A percentile compares a stretch with the other conserved stretches of the same genome.
Evolutionary conservation across 2,329 filamentous ascomycete genomes (phyloP).

Genomic region (Aspergillus sp.): DNA sequence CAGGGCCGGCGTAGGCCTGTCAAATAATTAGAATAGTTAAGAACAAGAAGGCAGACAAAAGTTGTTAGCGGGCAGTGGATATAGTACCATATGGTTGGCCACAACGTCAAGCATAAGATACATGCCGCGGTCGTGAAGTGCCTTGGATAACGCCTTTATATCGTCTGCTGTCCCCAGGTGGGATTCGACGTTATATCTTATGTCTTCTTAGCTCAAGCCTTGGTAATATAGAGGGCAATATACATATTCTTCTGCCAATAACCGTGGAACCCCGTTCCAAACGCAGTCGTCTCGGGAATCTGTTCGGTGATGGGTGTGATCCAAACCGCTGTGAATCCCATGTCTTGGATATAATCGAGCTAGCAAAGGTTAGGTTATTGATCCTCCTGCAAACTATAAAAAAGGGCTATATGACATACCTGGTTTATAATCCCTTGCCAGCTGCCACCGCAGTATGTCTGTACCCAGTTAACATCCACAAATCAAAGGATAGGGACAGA

Average conservation of each 20-base stretch:
- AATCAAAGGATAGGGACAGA: conserved; percentile 1
- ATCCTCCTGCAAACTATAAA: too few relatives aligned
- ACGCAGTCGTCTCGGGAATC: conserved; percentile 32
- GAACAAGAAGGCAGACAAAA: neutral
- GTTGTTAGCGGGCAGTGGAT: too few relatives aligned
- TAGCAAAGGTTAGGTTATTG: conserved; percentile 24
- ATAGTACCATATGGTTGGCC: conserved; percentile 53
- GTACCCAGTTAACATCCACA: too few relatives aligned
- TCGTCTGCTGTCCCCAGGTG: conserved; percentile 62
- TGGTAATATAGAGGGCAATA: too few relatives aligned
- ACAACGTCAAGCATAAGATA: conserved; percentile 64
- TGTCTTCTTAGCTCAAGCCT: too few relatives aligned
- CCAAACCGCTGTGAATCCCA: conserved; percentile 53
- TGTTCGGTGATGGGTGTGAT: conserved; percentile 48
- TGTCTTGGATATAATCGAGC: conserved; percentile 51
- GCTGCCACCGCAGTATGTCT: conserved; percentile 50
- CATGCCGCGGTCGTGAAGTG: conserved; percentile 57
- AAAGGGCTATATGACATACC: too few relatives aligned
- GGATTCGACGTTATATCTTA: conserved; percentile 56
- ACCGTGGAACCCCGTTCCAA: conserved; percentile 49
- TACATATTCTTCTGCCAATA: conserved; percentile 50
- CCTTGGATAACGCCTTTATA: conserved; percentile 56
- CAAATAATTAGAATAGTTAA: too few relatives aligned
- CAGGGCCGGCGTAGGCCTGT: conserved; percentile 47
- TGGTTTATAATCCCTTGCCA: conserved; percentile 48